Base-by-base conservation (phyloP, 192 early-diverging fungal species). In the Backusella mclennaniae region DNA sequence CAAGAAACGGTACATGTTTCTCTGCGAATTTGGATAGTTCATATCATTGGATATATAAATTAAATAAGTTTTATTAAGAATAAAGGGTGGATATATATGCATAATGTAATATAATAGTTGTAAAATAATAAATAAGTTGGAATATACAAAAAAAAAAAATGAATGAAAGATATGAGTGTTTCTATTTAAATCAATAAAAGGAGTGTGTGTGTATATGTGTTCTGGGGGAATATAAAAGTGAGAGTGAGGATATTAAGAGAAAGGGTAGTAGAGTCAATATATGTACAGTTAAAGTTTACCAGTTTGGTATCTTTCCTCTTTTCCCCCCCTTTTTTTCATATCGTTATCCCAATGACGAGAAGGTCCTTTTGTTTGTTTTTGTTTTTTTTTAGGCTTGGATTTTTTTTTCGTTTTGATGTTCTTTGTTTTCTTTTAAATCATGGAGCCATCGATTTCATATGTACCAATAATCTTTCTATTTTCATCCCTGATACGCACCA, bases 391-490 rank as follows among this genome's bases (percentile, higher is more conserved):
- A 49, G 46, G 19, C 46, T 49, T 49, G 19, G 6, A 21, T 59
- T 59, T 56, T 23, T 59, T 59, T 56, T 56, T 26, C 11, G 23
- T 73, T 52, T 49, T 66, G 33, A 33, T 33, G 33, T 33, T 33
- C 33, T 33, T 33, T 33, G 31, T 66, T 66, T 66, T 35, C 14
- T 3, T 67, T 80, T 72, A 80, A 41, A 80, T 77, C 79, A 80
- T 76, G 35, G 39, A 73, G 12, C 74, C 73, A 53, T 79, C 72
- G 21, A 83, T 71, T 67, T 83, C 78, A 59, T 83, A 77, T n/a
- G 77, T 83, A 11, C 53, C 75, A 49, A 83, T 42, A 56, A 83
- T 83, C 38, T 75, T 79, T 56, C 81, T 74, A 36, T 83, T 59
- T 2, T 59, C 74, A 33, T 74, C 78, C 69, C 81, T 67, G 23